phyloP scores from a whole-genome alignment of 108 stramenopile species.

The Stephanodiscus triporus region DNA sequence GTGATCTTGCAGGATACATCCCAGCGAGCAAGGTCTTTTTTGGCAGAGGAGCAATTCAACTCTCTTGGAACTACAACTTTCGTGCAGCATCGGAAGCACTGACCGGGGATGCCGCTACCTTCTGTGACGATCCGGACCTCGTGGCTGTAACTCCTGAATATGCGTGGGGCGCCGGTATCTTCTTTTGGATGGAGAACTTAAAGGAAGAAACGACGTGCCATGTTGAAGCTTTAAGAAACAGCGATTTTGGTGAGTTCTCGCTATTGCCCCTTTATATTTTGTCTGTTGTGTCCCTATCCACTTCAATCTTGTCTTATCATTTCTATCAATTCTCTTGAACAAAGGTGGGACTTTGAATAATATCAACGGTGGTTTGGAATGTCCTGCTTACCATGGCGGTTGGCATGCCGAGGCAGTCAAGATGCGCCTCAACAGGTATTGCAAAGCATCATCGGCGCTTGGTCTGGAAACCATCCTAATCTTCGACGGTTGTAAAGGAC shows the following conservation, averaged over 20 bases:
- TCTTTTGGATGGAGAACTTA: constrained; percentile 55
- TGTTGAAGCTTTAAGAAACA: constrained; percentile 38
- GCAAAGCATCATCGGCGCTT: constrained; percentile 32
- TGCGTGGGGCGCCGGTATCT: constrained; percentile 46
- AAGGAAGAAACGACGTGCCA: constrained; percentile 55
- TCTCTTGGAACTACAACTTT: constrained; percentile 53
- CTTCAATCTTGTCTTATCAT: neutral
- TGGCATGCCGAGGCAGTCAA: constrained; percentile 53
- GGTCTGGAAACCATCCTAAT: constrained; percentile 35
- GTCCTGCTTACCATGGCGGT: constrained; percentile 52
- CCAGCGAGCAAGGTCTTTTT: constrained; percentile 44
- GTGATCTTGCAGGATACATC: constrained; percentile 36
- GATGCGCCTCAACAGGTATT: constrained; percentile 52
- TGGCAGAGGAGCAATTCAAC: constrained; percentile 47
- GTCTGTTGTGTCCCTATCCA: neutral
- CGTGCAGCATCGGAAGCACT: constrained; percentile 46
- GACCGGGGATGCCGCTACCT: constrained; percentile 42
- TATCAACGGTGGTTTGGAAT: constrained; percentile 50
- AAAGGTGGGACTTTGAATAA: constrained; percentile 39
- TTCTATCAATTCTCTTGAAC: neutral
- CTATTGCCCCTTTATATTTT: neutral
- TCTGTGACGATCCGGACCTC: constrained; percentile 51
- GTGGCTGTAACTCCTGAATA: constrained; percentile 47
- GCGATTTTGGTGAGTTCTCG: constrained; percentile 35
- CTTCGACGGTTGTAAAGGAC: constrained; percentile 42